Base-by-base conservation (phyloP, 768 basidiomycete species). In the Phylloporus sp. region DNA sequence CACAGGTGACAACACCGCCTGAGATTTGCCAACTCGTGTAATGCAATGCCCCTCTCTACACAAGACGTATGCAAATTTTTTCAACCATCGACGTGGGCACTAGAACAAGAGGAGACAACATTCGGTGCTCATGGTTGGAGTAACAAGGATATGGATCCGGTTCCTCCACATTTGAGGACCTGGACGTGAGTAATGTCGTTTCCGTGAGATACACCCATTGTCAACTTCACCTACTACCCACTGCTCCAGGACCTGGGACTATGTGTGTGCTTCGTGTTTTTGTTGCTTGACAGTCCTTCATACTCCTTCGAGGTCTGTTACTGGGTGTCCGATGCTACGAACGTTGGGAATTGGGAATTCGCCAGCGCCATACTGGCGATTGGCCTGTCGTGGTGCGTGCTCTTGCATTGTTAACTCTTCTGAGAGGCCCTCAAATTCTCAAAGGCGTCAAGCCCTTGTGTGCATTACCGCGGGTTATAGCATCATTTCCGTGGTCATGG, bases 141-240 rank as follows among this genome's bases (percentile, higher is more conserved):
- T 52, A 89, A 89, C 64, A 76, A 76, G 53, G 86, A 87, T 55
- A 86, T 87, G 82, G 85, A 87, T 52, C 84, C 84, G 4, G 83
- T 85, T 8, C 80, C 83, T 27, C 71, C 69, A 0, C 62, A 73
- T 24, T 52, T 71, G 33, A 67, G 84, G 49, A 87, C 83, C 2
- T 89, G 86, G 86, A 70, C 73, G 22, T 61, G 26, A 53, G 60
- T 44, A 4, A 7, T 26, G 2, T 43, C n/a, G 4, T 21, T 39
- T 39, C 22, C 21, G n/a, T 32, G 6, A n/a, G n/a, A n/a, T n/a
- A n/a, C n/a, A n/a, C n/a, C n/a, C n/a, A n/a, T n/a, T n/a, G n/a
- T n/a, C n/a, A n/a, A n/a, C n/a, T n/a, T 29, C 27, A 7, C 18
- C 14, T 23, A 14, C 27, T 8, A 39, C 32, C 22, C 21, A 21